phyloP scores from a whole-genome alignment of 805 yeast genomes.

The Tetrapisispora nanseiensis region DNA sequence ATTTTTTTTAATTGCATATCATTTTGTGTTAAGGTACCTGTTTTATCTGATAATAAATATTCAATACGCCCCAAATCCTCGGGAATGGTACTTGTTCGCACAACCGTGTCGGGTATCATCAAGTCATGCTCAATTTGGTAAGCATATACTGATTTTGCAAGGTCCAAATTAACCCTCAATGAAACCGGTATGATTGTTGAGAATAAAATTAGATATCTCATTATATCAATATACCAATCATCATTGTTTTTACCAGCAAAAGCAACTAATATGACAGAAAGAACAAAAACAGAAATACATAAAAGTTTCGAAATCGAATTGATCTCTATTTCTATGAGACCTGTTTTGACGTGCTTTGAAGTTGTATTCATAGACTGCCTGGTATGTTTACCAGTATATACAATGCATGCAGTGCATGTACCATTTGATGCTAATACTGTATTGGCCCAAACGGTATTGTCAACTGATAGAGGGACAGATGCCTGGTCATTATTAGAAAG shows the following conservation, averaged over 20 bases:
- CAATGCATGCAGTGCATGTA: constrained; percentile 76
- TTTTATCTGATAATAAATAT: constrained; percentile 83
- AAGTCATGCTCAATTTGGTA: constrained; percentile 85
- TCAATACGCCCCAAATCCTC: constrained; percentile 96
- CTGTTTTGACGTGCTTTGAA: constrained; percentile 75
- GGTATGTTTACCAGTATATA: constrained; percentile 88
- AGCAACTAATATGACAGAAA: constrained; percentile 69
- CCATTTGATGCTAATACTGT: constrained; percentile 89
- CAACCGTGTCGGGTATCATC: constrained; percentile 77
- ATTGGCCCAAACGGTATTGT: constrained; percentile 96
- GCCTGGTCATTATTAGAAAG: constrained; percentile 47
- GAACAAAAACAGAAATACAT: constrained; percentile 74
- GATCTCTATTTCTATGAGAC: constrained; percentile 82
- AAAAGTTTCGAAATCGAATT: constrained; percentile 79
- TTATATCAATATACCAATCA: constrained; percentile 83
- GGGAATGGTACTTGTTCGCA: constrained; percentile 94
- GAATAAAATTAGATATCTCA: constrained; percentile 84
- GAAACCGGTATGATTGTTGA: constrained; percentile 96
- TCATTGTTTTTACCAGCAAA: constrained; percentile 59
- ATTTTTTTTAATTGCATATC: constrained; percentile 94
- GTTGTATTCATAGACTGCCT: constrained; percentile 93
- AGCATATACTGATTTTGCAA: constrained; percentile 93
- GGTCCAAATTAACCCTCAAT: constrained; percentile 83
- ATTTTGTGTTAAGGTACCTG: constrained; percentile 95
- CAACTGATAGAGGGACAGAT: constrained; percentile 57